Evolutionary conservation across 2,329 filamentous ascomycete genomes (phyloP), one percentile per base, ranked within the genome.

Genomic region (Ophiostoma novo-ulmi): DNA sequence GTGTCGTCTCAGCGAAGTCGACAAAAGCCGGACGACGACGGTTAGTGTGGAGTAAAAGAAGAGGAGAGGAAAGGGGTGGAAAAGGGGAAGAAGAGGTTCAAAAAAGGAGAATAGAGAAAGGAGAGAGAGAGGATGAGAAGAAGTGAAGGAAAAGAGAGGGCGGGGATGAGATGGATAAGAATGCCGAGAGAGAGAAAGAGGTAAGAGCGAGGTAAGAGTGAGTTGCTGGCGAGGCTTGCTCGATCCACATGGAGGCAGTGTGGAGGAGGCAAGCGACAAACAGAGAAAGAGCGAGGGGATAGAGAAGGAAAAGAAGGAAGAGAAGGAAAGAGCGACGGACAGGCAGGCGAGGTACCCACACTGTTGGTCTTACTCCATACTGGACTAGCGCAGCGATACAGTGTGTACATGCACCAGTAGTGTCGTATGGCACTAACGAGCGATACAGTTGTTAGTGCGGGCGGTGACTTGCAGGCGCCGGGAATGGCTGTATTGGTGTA

Each of bases 231-330:
- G 26, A 63, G 58, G 58, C 58, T 63, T 63, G 35, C 58, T 63
- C 26, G n/a, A 63, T 35, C 17, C 52, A 55, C 41, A 48, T 48
- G 44, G 44, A 48, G 14, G 44, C 31, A 63, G 31, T 63, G 14
- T 35, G 58, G 22, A 58, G 52, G n/a, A n/a, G n/a, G 52, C n/a
- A 26, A 58, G 52, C 52, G 52, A 58, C 22, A 78, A 55, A 52
- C 31, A 52, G 26, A 44, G 26, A 22, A 38, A 22, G 31, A 36
- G 17, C 26, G 35, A 55, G 35, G 44, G 44, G 48, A 39, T 26
- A 35, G 39, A 66, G 64, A 35, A 35, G 31, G 26, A 14, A 64
- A 17, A 64, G 58, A 31, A 38, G 61, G 61, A 20, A 38, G 36
- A 14, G 63, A 65, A 36, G 63, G 63, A 65, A 65, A 65, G 63